These are phyloP conservation scores for Colletotrichum orbiculare DNA, from an alignment of 2,329 filamentous ascomycete species.

Conservation along the genomic window DNA sequence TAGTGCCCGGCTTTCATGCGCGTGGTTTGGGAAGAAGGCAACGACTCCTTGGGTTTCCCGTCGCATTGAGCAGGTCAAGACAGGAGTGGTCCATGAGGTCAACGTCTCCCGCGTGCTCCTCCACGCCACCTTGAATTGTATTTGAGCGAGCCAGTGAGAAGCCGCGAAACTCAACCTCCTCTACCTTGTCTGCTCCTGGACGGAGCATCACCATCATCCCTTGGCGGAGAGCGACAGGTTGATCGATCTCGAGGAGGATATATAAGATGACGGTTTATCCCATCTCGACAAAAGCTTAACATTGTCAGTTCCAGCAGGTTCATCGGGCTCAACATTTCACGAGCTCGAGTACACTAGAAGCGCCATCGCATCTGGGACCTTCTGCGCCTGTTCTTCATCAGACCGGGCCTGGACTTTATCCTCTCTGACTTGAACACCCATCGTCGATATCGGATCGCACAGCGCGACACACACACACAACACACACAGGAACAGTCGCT, in stretches of 20 bases:
- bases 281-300: neutral
- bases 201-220: conserved; percentile 15
- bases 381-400: no score
- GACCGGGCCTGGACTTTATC: no score
- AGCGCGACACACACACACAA: no score
- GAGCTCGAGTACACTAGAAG: neutral
- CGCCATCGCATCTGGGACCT: neutral
- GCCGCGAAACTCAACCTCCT: conserved; percentile 5
- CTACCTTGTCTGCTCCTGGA: conserved; percentile 9
- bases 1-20: conserved; percentile 18
- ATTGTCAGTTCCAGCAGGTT: neutral
- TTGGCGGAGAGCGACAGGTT: conserved; percentile 14
- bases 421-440: no score
- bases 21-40: conserved; percentile 1
- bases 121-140: conserved; percentile 29
- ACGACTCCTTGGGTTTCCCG: neutral
- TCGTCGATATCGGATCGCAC: no score
- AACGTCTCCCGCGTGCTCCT: conserved; percentile 13
- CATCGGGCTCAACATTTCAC: neutral
- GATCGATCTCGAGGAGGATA: conserved; percentile 10
- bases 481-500: no score
- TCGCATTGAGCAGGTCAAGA: conserved; percentile 12
- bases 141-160: conserved; percentile 36
- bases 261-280: conserved; percentile 27
- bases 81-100: conserved; percentile 27